Evolutionary conservation across 768 basidiomycete genomes (phyloP), one percentile per base, ranked within the genome.

Genomic region (Suillus fuscotomentosus): DNA sequence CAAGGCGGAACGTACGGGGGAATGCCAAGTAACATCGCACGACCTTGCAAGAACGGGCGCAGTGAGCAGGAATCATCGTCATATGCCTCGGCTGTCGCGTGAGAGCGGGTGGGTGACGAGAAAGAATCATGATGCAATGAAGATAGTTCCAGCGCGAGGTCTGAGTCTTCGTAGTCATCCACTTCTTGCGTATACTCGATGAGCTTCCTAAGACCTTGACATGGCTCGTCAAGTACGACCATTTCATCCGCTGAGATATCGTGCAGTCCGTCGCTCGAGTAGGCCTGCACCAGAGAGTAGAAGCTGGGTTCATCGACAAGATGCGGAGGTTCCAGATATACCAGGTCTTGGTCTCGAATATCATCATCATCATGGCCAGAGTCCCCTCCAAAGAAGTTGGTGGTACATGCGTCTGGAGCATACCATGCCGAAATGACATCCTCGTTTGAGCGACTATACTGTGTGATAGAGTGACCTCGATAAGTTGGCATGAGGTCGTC

Each of bases 41-140:
- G 83, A 42, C 88, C 88, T 74, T 89, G 83, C 38, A 76, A 68
- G 72, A 87, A 88, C 66, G 41, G 71, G 41, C 39, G 51, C 41
- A 36, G 42, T 15, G 31, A 8, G 36, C 38, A 43, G 38, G 39
- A 59, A 31, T 41, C 27, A 7, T 42, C 6, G 11, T 42, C 41
- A 6, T 31, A 57, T 27, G 39, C 17, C 6, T 42, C 57, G 11
- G 57, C 17, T 41, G 39, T 59, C 6, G 11, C 20, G 41, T 59
- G 17, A 31, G 57, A 59, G 41, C 10, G 41, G 17, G 57, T 42
- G 3, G 41, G 39, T 42, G 57, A 57, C 8, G 38, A 39, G 60
- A 63, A 51, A 64, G 60, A 13, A 66, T 38, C 38, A 36, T 51
- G 17, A 57, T 63, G 31, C 64, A 68, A 57, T 60, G 65, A 31